Percentiles rank a stretch among this genome's conserved stretches.
Conservation (phyloP, 371 early-diverging fungal genomes). For the Thermomucor indicae-seudaticae region DNA sequence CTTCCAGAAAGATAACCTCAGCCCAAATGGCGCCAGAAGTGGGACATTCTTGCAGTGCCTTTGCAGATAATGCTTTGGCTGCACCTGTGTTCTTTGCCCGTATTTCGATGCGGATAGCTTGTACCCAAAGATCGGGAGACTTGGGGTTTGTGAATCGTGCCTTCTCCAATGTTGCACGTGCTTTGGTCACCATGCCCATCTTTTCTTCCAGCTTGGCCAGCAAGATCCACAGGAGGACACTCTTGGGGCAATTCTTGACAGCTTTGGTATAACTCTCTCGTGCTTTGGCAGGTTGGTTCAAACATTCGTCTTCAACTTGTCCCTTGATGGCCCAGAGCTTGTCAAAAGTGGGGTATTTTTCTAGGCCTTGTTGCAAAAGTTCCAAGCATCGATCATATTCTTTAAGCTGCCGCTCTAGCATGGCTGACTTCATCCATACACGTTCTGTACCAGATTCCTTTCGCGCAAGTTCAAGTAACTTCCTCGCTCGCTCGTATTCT, state of each 20-base stretch:
- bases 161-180: slow-evolving; percentile 84
- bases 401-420: slow-evolving; percentile 79
- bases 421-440: slow-evolving; percentile 95
- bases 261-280: slow-evolving; percentile 74
- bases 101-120: slow-evolving; percentile 79
- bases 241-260: slow-evolving; percentile 77
- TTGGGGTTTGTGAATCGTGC: slow-evolving; percentile 85
- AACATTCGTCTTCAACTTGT: slow-evolving; percentile 62
- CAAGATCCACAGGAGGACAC: slow-evolving; percentile 77
- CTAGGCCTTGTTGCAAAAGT: slow-evolving; percentile 68
- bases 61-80: slow-evolving; percentile 80
- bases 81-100: slow-evolving; percentile 66
- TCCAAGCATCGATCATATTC: slow-evolving; percentile 62
- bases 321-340: slow-evolving; percentile 95
- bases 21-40: slow-evolving; percentile 85
- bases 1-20: slow-evolving; percentile 83
- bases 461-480: slow-evolving; percentile 75
- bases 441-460: slow-evolving; percentile 65
- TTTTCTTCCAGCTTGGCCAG: slow-evolving; percentile 78
- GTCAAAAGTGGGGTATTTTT: slow-evolving; percentile 70
- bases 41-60: slow-evolving; percentile 92
- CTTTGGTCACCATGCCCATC: slow-evolving; percentile 68
- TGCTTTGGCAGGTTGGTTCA: slow-evolving; percentile 60
- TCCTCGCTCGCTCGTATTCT: slow-evolving; percentile 77
- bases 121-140: slow-evolving; percentile 82